Conservation (phyloP, 176 grass and related monocot genomes). For the Oryza brachyantha region DNA sequence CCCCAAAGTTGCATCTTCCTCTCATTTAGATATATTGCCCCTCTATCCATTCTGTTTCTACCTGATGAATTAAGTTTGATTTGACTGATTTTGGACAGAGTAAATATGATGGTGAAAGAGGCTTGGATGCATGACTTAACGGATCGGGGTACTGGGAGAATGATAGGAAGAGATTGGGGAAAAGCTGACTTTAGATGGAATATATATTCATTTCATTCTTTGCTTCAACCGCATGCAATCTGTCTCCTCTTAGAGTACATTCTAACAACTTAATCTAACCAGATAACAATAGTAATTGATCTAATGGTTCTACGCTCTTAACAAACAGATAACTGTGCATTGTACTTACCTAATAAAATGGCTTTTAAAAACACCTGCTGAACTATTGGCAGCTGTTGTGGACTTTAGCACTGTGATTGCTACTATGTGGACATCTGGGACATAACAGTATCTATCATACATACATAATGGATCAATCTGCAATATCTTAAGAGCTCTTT, state of each 20-base stretch:
- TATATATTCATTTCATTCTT: too few species aligned
- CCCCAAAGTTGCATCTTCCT: not conserved
- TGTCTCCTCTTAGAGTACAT: not conserved
- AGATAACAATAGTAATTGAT: not conserved
- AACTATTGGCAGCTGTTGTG: not conserved
- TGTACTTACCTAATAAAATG: not conserved
- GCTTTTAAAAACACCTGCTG: not conserved
- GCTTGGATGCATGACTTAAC: not conserved
- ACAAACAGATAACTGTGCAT: not conserved
- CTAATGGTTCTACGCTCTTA: not conserved
- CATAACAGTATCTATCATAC: not conserved
- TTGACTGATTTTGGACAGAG: not conserved
- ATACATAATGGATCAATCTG: slow-evolving; percentile 3
- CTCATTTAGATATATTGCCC: not conserved
- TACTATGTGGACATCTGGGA: not conserved
- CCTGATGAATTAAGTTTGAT: not conserved
- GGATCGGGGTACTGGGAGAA: not conserved
- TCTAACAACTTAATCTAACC: not conserved
- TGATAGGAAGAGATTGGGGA: not conserved
- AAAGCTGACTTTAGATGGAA: not conserved
- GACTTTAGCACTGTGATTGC: not conserved
- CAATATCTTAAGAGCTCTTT: slow-evolving; percentile 19
- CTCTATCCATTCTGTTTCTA: not conserved
- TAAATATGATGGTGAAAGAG: not conserved
- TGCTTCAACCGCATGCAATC: too few species aligned